Base-by-base conservation (phyloP, 208 protist species). In the Crithidia acanthocephali region DNA sequence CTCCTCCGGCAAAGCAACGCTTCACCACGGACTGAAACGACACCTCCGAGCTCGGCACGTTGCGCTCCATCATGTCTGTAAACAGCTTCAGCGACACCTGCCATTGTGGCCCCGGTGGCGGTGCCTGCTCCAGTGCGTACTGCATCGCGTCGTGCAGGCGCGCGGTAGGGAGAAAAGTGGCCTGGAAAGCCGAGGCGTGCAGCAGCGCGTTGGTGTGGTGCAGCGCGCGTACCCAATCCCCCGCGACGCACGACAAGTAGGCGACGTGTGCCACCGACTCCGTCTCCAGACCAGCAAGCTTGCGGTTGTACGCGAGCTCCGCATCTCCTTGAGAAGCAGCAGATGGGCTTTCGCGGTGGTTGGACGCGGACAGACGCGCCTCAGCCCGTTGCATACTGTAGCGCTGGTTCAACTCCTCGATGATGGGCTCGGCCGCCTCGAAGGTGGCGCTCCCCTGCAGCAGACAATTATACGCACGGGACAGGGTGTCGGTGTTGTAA, bases 111-210 rank as follows among this genome's bases (percentile, higher is more conserved):
- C 70, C 75, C 13, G 81, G 80, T 20, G 64, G 30, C 8, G 83
- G 79, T 10, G 88, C 85, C 51, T 88, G 80, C 62, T 86, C 79
- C 44, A 96, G 58, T 0, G 88, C 88, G 63, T 91, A 94, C 78
- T 96, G 91, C 72, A 94, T 80, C 37, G 84, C 83, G 59, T 96
- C 88, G 66, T 96, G 91, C 53, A 85, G 55, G 35, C 83, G 78
- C n/a, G 88, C 81, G 0, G 88, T 86, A 1, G 91, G 91, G 7
- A 94, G 50, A 67, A 90, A 96, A 15, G 75, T 80, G 9, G 68
- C n/a, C 35, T 61, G 30, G n/a, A 74, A 72, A 28, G 55, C 58
- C 11, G 76, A 79, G 25, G 88, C 61, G 42, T 81, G 59, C 20
- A 91, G 68, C 45, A 93, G 87, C 15, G 68, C 22, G 48, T 87